Evolutionary conservation across 768 basidiomycete genomes (phyloP).

Genomic region (Xanthoconium purpureum): DNA sequence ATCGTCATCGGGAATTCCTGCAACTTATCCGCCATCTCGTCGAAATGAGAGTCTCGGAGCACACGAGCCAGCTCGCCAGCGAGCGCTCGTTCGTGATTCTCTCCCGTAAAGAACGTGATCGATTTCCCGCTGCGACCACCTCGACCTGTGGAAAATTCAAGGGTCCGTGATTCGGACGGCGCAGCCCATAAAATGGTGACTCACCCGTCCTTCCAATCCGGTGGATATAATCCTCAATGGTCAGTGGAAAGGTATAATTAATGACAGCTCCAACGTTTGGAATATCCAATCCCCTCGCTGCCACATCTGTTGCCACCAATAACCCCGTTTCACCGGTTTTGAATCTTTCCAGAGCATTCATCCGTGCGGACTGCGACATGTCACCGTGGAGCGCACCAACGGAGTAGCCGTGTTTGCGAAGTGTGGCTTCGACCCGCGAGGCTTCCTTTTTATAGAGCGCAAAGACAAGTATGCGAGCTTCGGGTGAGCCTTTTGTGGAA

Average conservation of each 20-base stretch:
- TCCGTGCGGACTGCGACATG: conserved; percentile 78
- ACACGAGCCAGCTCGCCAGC: conserved; percentile 94
- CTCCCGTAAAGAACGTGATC: conserved; percentile 96
- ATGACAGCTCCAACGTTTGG: conserved; percentile 92
- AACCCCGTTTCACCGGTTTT: conserved; percentile 75
- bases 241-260: conserved; percentile 97
- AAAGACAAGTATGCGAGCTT: conserved; percentile 83
- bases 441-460: conserved; percentile 98
- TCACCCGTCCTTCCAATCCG: conserved; percentile 85
- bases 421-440: conserved; percentile 78
- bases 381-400: conserved; percentile 90
- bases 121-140: conserved; percentile 88
- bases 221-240: conserved; percentile 90
- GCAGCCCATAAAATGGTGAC: conserved; percentile 2
- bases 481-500: conserved; percentile 44
- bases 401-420: conserved; percentile 69
- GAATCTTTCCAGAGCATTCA: conserved; percentile 85
- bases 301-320: conserved; percentile 96
- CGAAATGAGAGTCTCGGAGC: conserved; percentile 81
- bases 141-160: conserved; percentile 51
- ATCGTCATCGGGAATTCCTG: conserved; percentile 93
- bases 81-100: conserved; percentile 76
- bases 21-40: conserved; percentile 58
- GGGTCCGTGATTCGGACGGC: background rate
- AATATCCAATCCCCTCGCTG: conserved; percentile 95